Conservation (phyloP, 2,329 filamentous ascomycete species). For the Ophidiomyces ophidiicola region DNA sequence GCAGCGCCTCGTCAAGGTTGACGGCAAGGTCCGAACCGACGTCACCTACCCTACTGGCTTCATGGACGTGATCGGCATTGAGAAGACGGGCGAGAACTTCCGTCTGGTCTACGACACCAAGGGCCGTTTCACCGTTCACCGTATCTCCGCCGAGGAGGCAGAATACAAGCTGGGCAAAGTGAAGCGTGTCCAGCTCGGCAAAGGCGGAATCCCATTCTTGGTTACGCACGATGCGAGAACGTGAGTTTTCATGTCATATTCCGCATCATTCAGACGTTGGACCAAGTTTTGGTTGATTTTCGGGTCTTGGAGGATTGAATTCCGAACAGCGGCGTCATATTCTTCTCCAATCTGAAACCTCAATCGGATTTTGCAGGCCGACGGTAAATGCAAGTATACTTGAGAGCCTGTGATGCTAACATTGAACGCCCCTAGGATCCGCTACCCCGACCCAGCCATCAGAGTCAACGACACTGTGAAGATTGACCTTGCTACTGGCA, state of each 20-base stretch:
- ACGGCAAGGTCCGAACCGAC: constrained; percentile 99
- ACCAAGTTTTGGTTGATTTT: constrained; percentile 84
- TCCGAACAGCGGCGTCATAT: constrained; percentile 13
- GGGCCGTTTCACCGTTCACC: constrained; percentile 99
- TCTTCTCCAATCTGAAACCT: constrained; percentile 21
- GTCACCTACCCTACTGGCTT: constrained; percentile 93
- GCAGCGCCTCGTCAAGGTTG: constrained; percentile 99
- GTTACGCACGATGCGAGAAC: constrained; percentile 99
- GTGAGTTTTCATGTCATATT: constrained; percentile 63
- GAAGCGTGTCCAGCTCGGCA: constrained; percentile 98
- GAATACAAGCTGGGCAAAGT: constrained; percentile 99
- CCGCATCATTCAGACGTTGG: constrained; percentile 99
- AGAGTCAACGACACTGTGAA: constrained; percentile 99
- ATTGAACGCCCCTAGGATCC: constrained; percentile 57
- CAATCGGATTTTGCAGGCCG: constrained; percentile 1
- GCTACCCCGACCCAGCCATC: constrained; percentile 95
- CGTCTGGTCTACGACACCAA: constrained; percentile 99
- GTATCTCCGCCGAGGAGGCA: constrained; percentile 96
- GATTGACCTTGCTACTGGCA: constrained; percentile 92
- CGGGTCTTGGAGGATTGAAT: constrained; percentile 7
- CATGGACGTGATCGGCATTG: constrained; percentile 99
- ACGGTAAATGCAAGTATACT: constrained; percentile 3
- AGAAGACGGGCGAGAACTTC: constrained; percentile 99
- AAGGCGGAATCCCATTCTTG: constrained; percentile 99
- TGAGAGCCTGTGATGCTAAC: constrained; percentile 27